Conservation (phyloP, 371 early-diverging fungal species). For the Capillidium heterosporum region DNA sequence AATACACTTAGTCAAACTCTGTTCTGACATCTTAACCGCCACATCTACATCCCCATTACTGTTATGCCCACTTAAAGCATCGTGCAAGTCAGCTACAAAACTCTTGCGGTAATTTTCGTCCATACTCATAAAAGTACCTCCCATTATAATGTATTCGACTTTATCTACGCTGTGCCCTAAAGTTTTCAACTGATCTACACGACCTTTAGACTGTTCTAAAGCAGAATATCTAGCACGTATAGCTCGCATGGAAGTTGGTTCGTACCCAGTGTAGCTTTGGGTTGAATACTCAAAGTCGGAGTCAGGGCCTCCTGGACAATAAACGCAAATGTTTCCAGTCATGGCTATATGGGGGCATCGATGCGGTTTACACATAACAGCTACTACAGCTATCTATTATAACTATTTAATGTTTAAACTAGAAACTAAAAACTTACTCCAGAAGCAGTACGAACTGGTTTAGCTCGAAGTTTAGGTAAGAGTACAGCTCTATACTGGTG, state of each 20-base stretch:
- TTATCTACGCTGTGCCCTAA: constrained; percentile 98
- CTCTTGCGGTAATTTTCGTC: constrained; percentile 89
- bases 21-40: constrained; percentile 92
- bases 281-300: constrained; percentile 99
- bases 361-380: constrained; percentile 99
- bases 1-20: constrained; percentile 93
- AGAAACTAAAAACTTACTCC: constrained; percentile 43
- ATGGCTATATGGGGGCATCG: constrained; percentile 99
- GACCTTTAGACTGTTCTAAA: constrained; percentile 90
- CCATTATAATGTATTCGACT: constrained; percentile 99
- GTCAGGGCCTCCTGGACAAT: constrained; percentile 99
- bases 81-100: constrained; percentile 97
- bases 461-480: constrained; percentile 82
- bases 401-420: background rate
- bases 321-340: constrained; percentile 99
- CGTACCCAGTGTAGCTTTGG: constrained; percentile 99
- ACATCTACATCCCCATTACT: constrained; percentile 81
- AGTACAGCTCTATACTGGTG: constrained; percentile 76
- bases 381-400: constrained; percentile 91
- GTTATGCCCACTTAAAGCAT: constrained; percentile 91
- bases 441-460: constrained; percentile 97
- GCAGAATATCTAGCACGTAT: constrained; percentile 98
- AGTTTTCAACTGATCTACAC: constrained; percentile 88
- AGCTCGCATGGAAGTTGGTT: constrained; percentile 99
- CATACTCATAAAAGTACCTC: constrained; percentile 99